Base-by-base conservation (phyloP, 768 basidiomycete species). In the Butyriboletus loyo region DNA sequence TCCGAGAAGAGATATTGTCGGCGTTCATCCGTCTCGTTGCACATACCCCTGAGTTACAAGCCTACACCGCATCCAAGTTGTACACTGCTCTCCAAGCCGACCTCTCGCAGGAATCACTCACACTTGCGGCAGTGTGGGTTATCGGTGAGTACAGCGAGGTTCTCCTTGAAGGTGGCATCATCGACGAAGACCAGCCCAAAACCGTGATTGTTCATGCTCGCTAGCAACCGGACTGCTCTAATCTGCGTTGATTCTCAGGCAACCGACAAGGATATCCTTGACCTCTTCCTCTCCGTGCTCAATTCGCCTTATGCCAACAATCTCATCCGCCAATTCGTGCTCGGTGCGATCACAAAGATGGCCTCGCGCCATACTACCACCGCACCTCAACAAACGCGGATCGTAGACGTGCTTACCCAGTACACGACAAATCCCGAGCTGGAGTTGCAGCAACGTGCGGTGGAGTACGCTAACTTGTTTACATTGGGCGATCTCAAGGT, bases 101-200 rank as follows among this genome's bases (percentile, higher is more conserved):
- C 68, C 87, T 98, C 25, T 98, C 97, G 4, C 97, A 98, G 66
- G 97, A 99, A 62, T 93, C 93, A 7, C 75, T 99, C 30, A 97
- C 97, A 0, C 75, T 99, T 14, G 87, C 91, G 5, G 87, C 92
- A 1, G 88, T 95, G 4, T 99, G 97, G 97, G 77, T 98, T 36
- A 84, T 98, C 49, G 97, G 97, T 39, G 97, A 99, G 72, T 98
- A 96, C 65, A 91, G 92, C 46, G 97, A 98, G 62, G 73, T 92
- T 39, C 70, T 99, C 15, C 69, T 99, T 1, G 88, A 95, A 59
- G 84, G 84, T n/a, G 92, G 92, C 4, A 75, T 92, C 15, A 82
- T 90, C 13, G 84, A 85, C 38, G 87, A 86, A 53, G 88, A 96
- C 10, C 80, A 87, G 38, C 78, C 83, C 7, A 82, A 81, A 66